Evolutionary conservation across 305 asterid genomes (phyloP).

Genomic region (Fraxinus dipetala): DNA sequence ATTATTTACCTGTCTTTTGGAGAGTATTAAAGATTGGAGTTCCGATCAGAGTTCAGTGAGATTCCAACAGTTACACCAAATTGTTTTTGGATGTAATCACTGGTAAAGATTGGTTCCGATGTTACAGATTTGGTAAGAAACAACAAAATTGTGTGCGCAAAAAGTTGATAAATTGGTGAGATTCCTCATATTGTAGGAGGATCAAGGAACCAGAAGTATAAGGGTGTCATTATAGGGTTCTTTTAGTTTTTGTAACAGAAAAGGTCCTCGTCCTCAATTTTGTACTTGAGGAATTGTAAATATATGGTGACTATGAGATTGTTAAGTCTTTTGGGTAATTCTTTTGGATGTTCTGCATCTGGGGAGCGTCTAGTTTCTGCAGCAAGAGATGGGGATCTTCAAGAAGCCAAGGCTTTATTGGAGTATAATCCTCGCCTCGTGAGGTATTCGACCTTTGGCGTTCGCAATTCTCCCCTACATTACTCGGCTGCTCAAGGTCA

Average conservation of each 20-base stretch:
- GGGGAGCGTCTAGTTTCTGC: slow-evolving; percentile 87
- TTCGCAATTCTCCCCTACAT: slow-evolving; percentile 85
- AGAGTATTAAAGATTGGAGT: slow-evolving; percentile 23
- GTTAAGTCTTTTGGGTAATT: slow-evolving; percentile 71
- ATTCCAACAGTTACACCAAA: slow-evolving; percentile 32
- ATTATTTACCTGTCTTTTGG: slow-evolving; percentile 15
- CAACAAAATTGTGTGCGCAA: slow-evolving; percentile 27
- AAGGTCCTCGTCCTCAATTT: slow-evolving; percentile 6
- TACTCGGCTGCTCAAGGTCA: slow-evolving; percentile 92
- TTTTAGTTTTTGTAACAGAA: slow-evolving; percentile 2
- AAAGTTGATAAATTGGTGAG: slow-evolving; percentile 25
- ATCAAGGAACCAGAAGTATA: slow-evolving; percentile 19
- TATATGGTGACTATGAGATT: slow-evolving; percentile 51
- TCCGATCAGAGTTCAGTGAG: slow-evolving; percentile 30
- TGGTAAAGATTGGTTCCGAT: slow-evolving; percentile 34
- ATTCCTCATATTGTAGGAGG: slow-evolving; percentile 24
- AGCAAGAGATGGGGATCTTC: slow-evolving; percentile 90
- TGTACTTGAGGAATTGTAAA: slow-evolving; percentile 25
- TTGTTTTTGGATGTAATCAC: slow-evolving; percentile 29
- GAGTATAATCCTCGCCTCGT: slow-evolving; percentile 84
- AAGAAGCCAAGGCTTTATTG: slow-evolving; percentile 86
- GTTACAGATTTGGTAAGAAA: slow-evolving; percentile 42
- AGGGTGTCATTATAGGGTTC: not conserved
- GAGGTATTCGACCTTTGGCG: slow-evolving; percentile 81
- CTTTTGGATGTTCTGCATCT: slow-evolving; percentile 90